phyloP scores from a whole-genome alignment of 2,329 filamentous ascomycete genomes.

The Neophaeococcomyces mojaviensis region DNA sequence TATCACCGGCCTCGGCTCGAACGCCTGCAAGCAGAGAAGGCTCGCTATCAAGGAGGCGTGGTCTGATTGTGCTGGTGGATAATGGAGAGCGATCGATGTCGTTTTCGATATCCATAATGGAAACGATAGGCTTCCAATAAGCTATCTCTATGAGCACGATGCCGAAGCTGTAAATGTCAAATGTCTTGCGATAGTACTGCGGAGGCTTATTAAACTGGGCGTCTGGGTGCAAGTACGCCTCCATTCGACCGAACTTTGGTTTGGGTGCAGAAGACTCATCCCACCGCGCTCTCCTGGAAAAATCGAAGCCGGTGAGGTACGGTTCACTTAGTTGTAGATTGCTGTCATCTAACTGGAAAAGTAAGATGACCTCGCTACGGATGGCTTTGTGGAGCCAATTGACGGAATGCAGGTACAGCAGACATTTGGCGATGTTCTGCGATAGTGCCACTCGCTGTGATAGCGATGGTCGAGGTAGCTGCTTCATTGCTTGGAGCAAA shows the following conservation, averaged over 20 bases:
- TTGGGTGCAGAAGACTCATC: constrained; percentile 44
- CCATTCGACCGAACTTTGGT: constrained; percentile 31
- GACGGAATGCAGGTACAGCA: constrained; percentile 49
- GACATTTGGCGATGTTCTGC: constrained; percentile 44
- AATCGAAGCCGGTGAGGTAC: constrained; percentile 49
- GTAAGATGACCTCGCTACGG: constrained; percentile 47
- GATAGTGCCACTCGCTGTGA: constrained; percentile 47
- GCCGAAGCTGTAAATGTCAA: constrained; percentile 48
- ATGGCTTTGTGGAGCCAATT: constrained; percentile 55
- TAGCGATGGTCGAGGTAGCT: too few species aligned
- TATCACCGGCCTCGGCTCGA: too few species aligned
- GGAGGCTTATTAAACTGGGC: constrained; percentile 32
- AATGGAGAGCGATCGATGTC: too few species aligned
- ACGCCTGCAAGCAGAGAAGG: too few species aligned
- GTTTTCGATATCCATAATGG: neutral
- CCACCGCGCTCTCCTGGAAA: constrained; percentile 43
- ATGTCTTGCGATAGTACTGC: constrained; percentile 43
- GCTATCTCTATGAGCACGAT: constrained; percentile 48
- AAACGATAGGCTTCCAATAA: neutral
- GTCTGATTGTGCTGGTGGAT: too few species aligned
- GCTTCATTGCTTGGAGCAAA: too few species aligned
- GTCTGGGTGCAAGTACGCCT: constrained; percentile 46
- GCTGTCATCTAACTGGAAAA: constrained; percentile 33
- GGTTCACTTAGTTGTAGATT: constrained; percentile 23
- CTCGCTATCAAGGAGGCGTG: too few species aligned